These are phyloP conservation scores for Monosporascus sp. DNA, from an alignment of 2,329 filamentous ascomycete genomes.

Conservation along the genomic window DNA sequence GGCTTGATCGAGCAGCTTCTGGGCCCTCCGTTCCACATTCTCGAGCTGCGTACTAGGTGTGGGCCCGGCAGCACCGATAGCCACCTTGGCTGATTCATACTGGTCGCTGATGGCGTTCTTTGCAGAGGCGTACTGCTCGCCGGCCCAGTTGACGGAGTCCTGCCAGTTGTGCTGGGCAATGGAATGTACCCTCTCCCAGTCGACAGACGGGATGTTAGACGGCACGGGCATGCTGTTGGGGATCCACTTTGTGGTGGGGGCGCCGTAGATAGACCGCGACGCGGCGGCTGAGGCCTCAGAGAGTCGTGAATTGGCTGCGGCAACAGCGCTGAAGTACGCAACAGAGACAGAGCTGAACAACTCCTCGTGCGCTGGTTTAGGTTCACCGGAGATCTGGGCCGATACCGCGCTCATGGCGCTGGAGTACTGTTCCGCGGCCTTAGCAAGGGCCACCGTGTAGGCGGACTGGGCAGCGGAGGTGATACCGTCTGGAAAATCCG, in stretches of 20 bases:
- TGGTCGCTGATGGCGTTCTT: conserved; percentile 65
- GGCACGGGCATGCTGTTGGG: conserved; percentile 20
- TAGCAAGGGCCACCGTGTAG: conserved; percentile 61
- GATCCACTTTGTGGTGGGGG: conserved; percentile 36
- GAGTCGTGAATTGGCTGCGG: conserved; percentile 56
- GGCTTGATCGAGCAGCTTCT: conserved; percentile 57
- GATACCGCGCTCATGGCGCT: conserved; percentile 65
- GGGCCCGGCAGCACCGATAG: conserved; percentile 57
- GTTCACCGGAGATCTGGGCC: conserved; percentile 61
- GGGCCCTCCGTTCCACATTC: conserved; percentile 38
- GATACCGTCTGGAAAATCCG: conserved; percentile 32
- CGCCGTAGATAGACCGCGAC: conserved; percentile 45
- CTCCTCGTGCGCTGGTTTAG: conserved; percentile 64
- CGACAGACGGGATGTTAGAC: conserved; percentile 32
- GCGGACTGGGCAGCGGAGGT: conserved; percentile 46
- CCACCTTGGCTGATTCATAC: conserved; percentile 63
- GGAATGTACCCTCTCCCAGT: conserved; percentile 50
- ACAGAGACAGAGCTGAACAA: conserved; percentile 64
- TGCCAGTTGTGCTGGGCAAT: conserved; percentile 66
- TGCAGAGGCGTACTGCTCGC: conserved; percentile 65
- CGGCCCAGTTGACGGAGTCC: conserved; percentile 66
- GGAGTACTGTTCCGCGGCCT: conserved; percentile 64
- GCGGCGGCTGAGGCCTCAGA: conserved; percentile 51
- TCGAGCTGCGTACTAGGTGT: conserved; percentile 45
- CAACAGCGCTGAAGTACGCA: conserved; percentile 62